phyloP scores from a whole-genome alignment of 495 filamentous ascomycete species.

The Jackrogersella multiformis region DNA sequence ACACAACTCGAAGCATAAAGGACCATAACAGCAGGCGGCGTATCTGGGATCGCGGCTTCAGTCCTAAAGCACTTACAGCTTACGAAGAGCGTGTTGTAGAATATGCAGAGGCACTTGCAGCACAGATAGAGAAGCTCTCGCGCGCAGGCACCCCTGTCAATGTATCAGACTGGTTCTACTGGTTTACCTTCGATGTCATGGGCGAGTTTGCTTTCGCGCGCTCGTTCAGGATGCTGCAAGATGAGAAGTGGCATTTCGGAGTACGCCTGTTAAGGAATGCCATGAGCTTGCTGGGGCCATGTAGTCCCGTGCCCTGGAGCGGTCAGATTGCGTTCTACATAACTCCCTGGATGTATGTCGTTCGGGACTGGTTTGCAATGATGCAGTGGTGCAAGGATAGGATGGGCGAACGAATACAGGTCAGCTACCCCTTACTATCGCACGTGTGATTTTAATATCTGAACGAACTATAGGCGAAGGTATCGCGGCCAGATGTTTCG shows the following conservation, averaged over 20 bases:
- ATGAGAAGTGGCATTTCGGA: constrained; percentile 47
- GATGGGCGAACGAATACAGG: constrained; percentile 48
- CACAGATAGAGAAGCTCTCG: constrained; percentile 34
- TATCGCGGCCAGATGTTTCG: constrained; percentile 41
- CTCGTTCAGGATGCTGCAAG: constrained; percentile 53
- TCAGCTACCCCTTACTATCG: constrained; percentile 1
- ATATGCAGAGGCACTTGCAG: constrained; percentile 44
- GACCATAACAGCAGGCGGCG: constrained; percentile 47
- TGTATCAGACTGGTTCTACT: constrained; percentile 47
- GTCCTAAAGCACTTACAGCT: constrained; percentile 35
- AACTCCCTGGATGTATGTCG: constrained; percentile 42
- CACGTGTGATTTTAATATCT: not conserved
- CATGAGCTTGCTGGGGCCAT: constrained; percentile 48
- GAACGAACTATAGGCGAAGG: constrained; percentile 38
- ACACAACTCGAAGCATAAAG: constrained; percentile 44
- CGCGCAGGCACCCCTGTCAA: constrained; percentile 33
- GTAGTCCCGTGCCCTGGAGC: constrained; percentile 53
- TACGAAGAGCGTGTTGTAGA: constrained; percentile 37
- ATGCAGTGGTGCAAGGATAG: constrained; percentile 46
- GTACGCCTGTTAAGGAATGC: constrained; percentile 46
- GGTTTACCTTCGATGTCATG: constrained; percentile 56
- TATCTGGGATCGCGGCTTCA: constrained; percentile 48
- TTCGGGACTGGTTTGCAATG: constrained; percentile 47
- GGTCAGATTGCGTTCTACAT: constrained; percentile 45
- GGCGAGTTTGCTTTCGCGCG: constrained; percentile 54